Conservation (phyloP, 257 asterid genomes). For the Solanum bulbocastanum region DNA sequence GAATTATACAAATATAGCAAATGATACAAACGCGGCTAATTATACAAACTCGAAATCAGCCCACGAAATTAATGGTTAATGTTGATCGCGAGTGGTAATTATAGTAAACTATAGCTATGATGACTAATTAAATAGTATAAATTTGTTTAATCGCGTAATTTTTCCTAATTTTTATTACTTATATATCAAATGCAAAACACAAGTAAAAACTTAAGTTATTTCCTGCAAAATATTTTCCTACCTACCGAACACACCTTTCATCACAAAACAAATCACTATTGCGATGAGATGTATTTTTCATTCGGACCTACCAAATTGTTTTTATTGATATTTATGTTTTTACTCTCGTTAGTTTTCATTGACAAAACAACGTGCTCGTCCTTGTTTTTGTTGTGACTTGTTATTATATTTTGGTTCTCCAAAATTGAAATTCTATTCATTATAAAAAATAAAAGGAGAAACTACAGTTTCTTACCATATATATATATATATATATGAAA, state of each 20-base stretch:
- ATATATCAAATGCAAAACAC: accelerated
- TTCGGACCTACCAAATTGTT: neutral
- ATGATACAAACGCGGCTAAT: no score
- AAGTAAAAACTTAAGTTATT: neutral
- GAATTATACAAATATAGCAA: no score
- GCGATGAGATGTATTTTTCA: neutral
- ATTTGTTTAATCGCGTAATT: no score
- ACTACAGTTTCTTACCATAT: neutral
- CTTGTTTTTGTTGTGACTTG: neutral
- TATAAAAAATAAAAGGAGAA: neutral
- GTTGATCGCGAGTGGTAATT: no score
- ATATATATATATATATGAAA: no score
- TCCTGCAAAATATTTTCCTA: neutral
- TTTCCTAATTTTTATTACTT: no score
- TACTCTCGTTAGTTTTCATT: neutral
- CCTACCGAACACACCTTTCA: neutral
- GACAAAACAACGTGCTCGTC: neutral
- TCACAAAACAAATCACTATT: neutral
- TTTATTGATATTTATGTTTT: neutral
- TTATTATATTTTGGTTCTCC: neutral
- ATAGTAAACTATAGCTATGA: no score
- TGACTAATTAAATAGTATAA: no score
- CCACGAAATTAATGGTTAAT: no score
- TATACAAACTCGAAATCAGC: no score
- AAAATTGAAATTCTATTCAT: neutral